Base-by-base conservation (phyloP, 2,329 filamentous ascomycete species). In the Pestalotiopsis fici region DNA sequence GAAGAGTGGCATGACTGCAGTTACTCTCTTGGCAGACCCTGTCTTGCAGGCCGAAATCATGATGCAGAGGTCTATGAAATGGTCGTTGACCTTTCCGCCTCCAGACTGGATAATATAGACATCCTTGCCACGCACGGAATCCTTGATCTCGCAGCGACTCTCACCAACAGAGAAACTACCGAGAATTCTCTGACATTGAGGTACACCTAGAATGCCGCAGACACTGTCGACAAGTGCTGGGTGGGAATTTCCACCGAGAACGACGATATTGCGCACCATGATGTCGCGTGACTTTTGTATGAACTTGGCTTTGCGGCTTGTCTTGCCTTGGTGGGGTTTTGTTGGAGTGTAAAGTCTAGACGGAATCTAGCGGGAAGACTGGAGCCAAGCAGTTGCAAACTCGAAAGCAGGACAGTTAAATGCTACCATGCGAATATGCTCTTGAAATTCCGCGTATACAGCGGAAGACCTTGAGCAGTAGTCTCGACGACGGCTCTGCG, bases 31-130 rank as follows among this genome's bases (percentile, higher is more conserved):
- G 35, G 96, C 96, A 50, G 95, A 98, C 73, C 94, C 94, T 18
- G 93, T 90, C 83, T 97, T 97, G 89, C 96, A 98, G 69, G 96
- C 96, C n/a, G 94, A 97, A 74, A 98, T 96, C 83, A 96, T 97
- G 83, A 98, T 98, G 80, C 97, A 93, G 63, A 98, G 90, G 78
- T 99, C 96, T 84, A 99, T 92, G 72, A 99, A 89, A 82, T 97
- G 91, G 82, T 99, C 96, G 79, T 99, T 99, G 83, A 98, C 93
- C 75, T 93, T 93, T 71, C 94, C 94, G 74, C 93, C 93, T 73
- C 94, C 94, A 54, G 94, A 96, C 82, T 98, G 95, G 76, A 99
- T 94, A 78, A 98, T 98, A 83, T 97, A 99, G 79, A 98, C 96
- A 89, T 99, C 96, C 81, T 99, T 99, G 74, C 93, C 96, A 74